Base-by-base conservation (phyloP, 2,329 filamentous ascomycete genomes). In the Alternaria burnsii region DNA sequence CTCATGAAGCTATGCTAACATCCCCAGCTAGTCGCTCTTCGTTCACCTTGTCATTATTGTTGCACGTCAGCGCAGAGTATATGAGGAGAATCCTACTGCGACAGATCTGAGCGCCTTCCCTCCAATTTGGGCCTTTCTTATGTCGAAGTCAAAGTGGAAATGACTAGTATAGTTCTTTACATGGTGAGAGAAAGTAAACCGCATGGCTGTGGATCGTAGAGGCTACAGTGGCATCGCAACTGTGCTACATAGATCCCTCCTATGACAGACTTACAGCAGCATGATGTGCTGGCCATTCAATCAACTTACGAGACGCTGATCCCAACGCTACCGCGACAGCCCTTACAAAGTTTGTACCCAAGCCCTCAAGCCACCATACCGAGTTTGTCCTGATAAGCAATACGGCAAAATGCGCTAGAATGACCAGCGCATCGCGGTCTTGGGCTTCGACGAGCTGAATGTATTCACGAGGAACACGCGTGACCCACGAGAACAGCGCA, bases 11-110 rank as follows among this genome's bases (percentile, higher is more conserved):
- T 24, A 24, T 24, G 2, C 24, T 24, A 7, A 24, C n/a, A 36
- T 6, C 5, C 32, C 1, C 14, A 16, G 32, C 32, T 14, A 14
- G 32, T 36, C 32, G 32, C 32, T 3, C 5, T 36, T 36, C 0
- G 24, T 14, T n/a, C 12, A 4, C 0, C 5, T 1, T 14, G 5
- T 36, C 14, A 0, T 14, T 36, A 16, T 0, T 0, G 32, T 36
- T 36, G 32, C 11, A 14, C 0, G n/a, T 3, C 0, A 12, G 32
- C 5, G 5, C 32, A 36, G 11, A 14, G 1, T 36, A 16, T 4
- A 14, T 36, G 4, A 16, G 4, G 6, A 12, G 32, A 14, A 34
- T 1, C 32, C 32, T 3, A 12, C 14, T 36, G 32, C 4, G 5
- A 36, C 32, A 36, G 12, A 30, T 0, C 4, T 5, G 32, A 12